These are phyloP conservation scores for Volvox carteri DNA, from an alignment of 163 green algal genomes.

Conservation along the genomic window DNA sequence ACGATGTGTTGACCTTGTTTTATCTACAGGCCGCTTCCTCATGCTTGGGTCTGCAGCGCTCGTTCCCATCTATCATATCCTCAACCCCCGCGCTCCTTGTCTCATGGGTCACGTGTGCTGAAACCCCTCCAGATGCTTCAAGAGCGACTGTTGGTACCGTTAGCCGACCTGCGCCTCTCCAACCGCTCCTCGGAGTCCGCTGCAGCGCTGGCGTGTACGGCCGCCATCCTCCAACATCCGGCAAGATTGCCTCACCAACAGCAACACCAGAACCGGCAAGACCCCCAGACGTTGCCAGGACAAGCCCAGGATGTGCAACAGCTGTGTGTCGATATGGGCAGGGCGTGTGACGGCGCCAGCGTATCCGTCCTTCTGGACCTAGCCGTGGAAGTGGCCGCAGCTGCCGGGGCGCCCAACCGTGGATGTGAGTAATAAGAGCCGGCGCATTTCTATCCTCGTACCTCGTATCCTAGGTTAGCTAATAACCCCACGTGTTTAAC, in stretches of 20 bases:
- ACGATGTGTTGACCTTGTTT: no score
- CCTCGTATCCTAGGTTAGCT: no score
- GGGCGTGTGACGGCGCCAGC: constrained; percentile 3
- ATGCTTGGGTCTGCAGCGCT: no score
- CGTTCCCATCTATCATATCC: no score
- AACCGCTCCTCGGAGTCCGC: background rate
- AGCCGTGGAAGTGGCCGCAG: constrained; percentile 5
- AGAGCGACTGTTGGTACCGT: constrained; percentile 4
- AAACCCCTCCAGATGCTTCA: constrained; percentile 32
- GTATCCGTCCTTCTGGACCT: constrained; percentile 30
- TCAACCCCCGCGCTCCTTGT: no score
- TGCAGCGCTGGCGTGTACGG: background rate
- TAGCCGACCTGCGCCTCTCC: background rate
- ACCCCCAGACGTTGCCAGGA: background rate
- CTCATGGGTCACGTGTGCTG: no score
- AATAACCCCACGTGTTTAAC: no score
- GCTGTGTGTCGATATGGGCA: constrained; percentile 51
- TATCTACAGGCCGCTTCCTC: no score
- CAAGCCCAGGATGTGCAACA: constrained; percentile 16
- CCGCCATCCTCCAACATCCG: constrained; percentile 42
- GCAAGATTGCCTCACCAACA: background rate
- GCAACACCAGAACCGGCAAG: background rate
- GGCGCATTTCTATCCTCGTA: no score
- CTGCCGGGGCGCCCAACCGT: background rate
- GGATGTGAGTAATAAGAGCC: background rate